Evolutionary conservation across 176 grass and related monocot genomes (phyloP).

Genomic region (Secale cereale): DNA sequence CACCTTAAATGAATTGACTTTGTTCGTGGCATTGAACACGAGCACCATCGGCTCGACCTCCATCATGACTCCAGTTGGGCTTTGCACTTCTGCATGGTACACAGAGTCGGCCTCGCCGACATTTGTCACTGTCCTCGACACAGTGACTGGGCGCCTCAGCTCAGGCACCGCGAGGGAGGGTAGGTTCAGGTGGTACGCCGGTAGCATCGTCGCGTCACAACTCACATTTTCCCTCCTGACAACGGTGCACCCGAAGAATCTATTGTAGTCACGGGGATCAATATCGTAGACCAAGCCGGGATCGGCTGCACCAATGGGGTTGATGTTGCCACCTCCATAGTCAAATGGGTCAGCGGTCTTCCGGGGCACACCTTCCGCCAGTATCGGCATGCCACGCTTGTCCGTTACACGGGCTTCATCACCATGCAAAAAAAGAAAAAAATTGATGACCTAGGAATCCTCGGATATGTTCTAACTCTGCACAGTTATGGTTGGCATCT

Average conservation of each 20-base stretch:
- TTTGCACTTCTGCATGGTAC: background rate
- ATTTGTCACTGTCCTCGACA: slow-evolving; percentile 15
- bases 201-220: background rate
- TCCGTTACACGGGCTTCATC: background rate
- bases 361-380: background rate
- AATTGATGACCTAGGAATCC: background rate
- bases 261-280: background rate
- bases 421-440: background rate
- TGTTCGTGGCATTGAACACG: background rate
- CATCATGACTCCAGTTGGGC: slow-evolving; percentile 23
- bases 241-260: background rate
- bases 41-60: slow-evolving; percentile 20
- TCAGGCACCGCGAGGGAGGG: slow-evolving; percentile 22
- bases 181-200: slow-evolving; percentile 14
- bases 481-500: background rate
- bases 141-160: background rate
- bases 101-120: slow-evolving; percentile 7
- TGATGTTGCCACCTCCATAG: slow-evolving; percentile 5
- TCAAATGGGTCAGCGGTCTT: slow-evolving; percentile 38
- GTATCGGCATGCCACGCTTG: slow-evolving; percentile 11
- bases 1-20: background rate
- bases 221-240: background rate
- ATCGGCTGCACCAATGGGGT: background rate
- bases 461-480: background rate
- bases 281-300: background rate